Conservation (phyloP, 2,329 filamentous ascomycete genomes). For the Alternaria panax region DNA sequence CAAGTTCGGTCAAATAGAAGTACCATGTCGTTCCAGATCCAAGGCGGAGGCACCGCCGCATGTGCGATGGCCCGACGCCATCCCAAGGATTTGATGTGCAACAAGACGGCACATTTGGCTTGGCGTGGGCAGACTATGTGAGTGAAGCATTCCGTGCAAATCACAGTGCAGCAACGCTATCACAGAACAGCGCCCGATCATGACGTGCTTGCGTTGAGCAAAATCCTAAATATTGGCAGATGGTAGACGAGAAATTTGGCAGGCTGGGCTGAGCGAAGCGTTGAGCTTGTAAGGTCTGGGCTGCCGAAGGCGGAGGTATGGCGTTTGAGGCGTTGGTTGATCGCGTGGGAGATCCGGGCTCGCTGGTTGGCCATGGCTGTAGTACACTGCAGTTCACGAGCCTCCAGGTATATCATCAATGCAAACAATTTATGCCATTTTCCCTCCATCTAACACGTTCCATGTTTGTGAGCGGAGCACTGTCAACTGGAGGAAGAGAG, state of each 20-base stretch:
- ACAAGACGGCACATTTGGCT: conserved; percentile 24
- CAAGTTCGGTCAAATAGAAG: conserved; percentile 15
- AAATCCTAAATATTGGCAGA: conserved; percentile 20
- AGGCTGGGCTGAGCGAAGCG: conserved; percentile 29
- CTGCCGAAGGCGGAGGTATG: conserved; percentile 23
- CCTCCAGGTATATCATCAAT: neutral
- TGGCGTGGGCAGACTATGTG: conserved; percentile 29
- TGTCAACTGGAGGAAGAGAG: neutral
- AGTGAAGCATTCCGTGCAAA: conserved; percentile 23
- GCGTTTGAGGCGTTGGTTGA: conserved; percentile 13
- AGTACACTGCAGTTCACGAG: neutral
- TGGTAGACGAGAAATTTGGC: conserved; percentile 29
- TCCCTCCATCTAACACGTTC: neutral
- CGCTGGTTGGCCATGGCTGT: conserved; percentile 9
- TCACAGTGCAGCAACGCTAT: conserved; percentile 23
- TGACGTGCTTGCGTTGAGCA: conserved; percentile 30
- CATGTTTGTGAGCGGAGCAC: neutral
- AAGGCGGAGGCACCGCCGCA: conserved; percentile 26
- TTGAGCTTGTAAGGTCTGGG: conserved; percentile 43
- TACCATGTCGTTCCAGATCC: conserved; percentile 29
- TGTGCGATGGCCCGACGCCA: conserved; percentile 22
- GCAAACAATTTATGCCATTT: neutral
- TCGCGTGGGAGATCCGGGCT: conserved; percentile 5
- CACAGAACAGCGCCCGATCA: conserved; percentile 23
- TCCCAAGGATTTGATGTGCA: conserved; percentile 20